phyloP scores from a whole-genome alignment of 2,329 filamentous ascomycete species.

The Alternaria sp. region DNA sequence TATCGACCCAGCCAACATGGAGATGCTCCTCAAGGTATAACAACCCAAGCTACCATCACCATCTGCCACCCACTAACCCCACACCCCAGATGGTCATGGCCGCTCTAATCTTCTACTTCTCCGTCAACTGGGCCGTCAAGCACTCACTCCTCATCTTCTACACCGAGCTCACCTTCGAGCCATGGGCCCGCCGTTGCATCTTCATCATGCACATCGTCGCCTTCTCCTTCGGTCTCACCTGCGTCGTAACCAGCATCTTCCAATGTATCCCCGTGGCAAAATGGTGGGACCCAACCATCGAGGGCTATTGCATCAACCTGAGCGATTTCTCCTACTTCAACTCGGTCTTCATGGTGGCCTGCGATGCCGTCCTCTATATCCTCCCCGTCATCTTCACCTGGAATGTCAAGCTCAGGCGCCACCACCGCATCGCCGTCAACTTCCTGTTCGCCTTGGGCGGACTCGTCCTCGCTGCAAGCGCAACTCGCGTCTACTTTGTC shows the following conservation, averaged over 20 bases:
- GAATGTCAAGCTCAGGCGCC: conserved; percentile 39
- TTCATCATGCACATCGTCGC: conserved; percentile 43
- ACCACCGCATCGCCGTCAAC: conserved; percentile 45
- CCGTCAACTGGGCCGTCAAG: conserved; percentile 51
- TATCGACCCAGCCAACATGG: conserved; percentile 14
- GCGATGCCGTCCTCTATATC: conserved; percentile 47
- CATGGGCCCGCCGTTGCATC: conserved; percentile 32
- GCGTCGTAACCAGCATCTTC: conserved; percentile 44
- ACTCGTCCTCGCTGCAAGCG: conserved; percentile 39
- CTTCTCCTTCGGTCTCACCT: conserved; percentile 42
- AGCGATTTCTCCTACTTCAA: conserved; percentile 47
- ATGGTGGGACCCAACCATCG: conserved; percentile 33
- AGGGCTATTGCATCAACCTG: conserved; percentile 45
- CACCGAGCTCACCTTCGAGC: conserved; percentile 42
- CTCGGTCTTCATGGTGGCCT: conserved; percentile 47
- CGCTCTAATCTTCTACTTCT: conserved; percentile 46
- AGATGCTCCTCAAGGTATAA: conserved; percentile 19
- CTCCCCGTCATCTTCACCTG: conserved; percentile 49
- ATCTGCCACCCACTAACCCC: neutral
- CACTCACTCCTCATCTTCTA: conserved; percentile 51
- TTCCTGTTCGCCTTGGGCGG: conserved; percentile 42
- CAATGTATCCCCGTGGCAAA: conserved; percentile 47
- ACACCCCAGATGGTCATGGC: conserved; percentile 26
- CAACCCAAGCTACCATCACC: too few species aligned
- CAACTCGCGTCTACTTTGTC: conserved; percentile 33